Base-by-base conservation (phyloP, 495 filamentous ascomycete genomes). In the Mytilinidion resinicola region DNA sequence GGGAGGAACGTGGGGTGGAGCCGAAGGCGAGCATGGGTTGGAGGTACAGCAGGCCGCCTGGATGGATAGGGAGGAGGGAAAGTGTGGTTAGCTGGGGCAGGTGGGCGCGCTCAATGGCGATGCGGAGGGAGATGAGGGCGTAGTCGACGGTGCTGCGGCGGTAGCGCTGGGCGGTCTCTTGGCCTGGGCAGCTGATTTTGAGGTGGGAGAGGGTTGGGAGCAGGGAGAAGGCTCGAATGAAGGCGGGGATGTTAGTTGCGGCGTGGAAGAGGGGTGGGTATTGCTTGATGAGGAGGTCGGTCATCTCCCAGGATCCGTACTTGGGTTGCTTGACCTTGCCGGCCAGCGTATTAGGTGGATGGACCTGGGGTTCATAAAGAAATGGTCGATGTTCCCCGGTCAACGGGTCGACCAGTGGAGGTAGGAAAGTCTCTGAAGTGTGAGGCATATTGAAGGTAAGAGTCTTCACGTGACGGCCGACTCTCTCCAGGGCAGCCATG, bases 231-330 rank as follows among this genome's bases (percentile, higher is more conserved):
- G 86, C 85, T 51, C 78, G 76, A 30, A 90, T 82, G 74, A 91
- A 91, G 36, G 86, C 83, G 5, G 85, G 78, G 11, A 91, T 82
- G 64, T 93, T 89, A 48, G 86, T 88, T n/a, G 88, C 87, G 4
- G 88, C 85, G 64, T 91, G 89, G 73, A 91, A 93, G 7, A 91
- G 72, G 7, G 89, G 85, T 37, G 86, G 85, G 64, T 90, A 91
- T 69, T 91, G 89, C 64, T 86, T 80, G 37, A 87, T 85, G 38
- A 91, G 77, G 47, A 91, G 72, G 66, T 89, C 85, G 47, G 75
- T 80, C 70, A 80, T 76, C 55, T 77, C 83, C 80, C 65, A 82
- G 64, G 74, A 78, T 39, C 80, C 85, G 66, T 90, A 91, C 66
- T 84, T 89, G 43, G 82, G 82, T 73, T 69, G 60, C 70, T 58